Conservation (phyloP, 1,139 yeast genomes). For the Hansenula anomala region DNA sequence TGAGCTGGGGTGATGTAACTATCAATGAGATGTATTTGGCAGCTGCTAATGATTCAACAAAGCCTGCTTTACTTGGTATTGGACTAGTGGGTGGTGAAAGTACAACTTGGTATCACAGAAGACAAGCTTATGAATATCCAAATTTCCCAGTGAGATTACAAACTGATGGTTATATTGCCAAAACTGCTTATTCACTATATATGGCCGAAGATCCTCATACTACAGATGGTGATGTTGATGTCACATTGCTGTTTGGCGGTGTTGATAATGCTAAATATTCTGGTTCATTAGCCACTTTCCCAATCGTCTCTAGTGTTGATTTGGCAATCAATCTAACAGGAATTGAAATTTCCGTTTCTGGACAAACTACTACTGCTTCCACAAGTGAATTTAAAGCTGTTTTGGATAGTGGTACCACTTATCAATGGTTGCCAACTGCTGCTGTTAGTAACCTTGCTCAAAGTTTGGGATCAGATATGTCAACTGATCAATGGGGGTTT, state of each 20-base stretch:
- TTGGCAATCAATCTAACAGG: background rate
- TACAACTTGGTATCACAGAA: slow-evolving; percentile 15
- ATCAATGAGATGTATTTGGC: slow-evolving; percentile 39
- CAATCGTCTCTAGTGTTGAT: slow-evolving; percentile 37
- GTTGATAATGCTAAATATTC: slow-evolving; percentile 43
- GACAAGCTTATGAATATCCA: slow-evolving; percentile 30
- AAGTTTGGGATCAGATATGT: too few species aligned
- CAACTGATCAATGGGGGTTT: too few species aligned
- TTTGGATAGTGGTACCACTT: background rate
- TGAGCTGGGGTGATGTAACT: slow-evolving; percentile 34
- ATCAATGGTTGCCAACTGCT: background rate
- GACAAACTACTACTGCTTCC: too few species aligned
- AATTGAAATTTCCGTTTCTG: too few species aligned
- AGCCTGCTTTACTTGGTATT: slow-evolving; percentile 57
- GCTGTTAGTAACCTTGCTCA: background rate
- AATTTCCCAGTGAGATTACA: slow-evolving; percentile 53
- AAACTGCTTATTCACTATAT: slow-evolving; percentile 46
- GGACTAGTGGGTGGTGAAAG: slow-evolving; percentile 48
- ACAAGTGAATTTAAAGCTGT: too few species aligned
- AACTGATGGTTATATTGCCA: slow-evolving; percentile 40
- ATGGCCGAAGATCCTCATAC: slow-evolving; percentile 33
- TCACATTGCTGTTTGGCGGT: slow-evolving; percentile 49
- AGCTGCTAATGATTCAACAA: slow-evolving; percentile 42
- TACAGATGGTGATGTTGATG: slow-evolving; percentile 29
- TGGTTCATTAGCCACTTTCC: slow-evolving; percentile 39